These are phyloP conservation scores for Quercus ilex DNA, from an alignment of 306 rosid species.

Conservation along the genomic window DNA sequence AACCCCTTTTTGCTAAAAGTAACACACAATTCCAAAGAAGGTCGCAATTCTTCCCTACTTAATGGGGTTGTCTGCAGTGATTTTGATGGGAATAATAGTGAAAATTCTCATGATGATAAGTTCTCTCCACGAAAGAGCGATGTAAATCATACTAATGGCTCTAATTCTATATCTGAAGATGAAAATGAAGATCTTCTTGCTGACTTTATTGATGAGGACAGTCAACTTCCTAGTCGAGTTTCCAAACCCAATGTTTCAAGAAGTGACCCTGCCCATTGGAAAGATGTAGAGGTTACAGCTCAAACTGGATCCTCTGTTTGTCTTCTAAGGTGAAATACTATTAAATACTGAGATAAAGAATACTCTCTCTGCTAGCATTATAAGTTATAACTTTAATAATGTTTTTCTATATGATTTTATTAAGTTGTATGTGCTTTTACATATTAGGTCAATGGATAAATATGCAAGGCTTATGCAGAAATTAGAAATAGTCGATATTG, in stretches of 20 bases:
- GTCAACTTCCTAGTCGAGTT: conserved; percentile 96
- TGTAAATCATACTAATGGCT: conserved; percentile 49
- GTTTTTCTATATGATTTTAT: conserved; percentile 23
- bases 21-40: conserved; percentile 49
- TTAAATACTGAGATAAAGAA: conserved; percentile 9
- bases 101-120: conserved; percentile 44
- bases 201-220: conserved; percentile 99
- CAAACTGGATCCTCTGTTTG: conserved; percentile 95
- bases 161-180: conserved; percentile 64
- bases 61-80: conserved; percentile 60
- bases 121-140: conserved; percentile 48
- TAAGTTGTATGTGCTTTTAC: conserved; percentile 32
- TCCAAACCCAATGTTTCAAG: conserved; percentile 49
- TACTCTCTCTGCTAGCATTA: background rate
- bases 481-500: conserved; percentile 74
- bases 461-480: conserved; percentile 98
- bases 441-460: conserved; percentile 90
- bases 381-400: background rate
- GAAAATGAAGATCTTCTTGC: conserved; percentile 99
- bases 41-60: conserved; percentile 35
- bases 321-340: conserved; percentile 67
- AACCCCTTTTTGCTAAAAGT: conserved; percentile 75
- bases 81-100: conserved; percentile 50
- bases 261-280: conserved; percentile 43
- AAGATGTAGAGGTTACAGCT: conserved; percentile 57